Conservation (phyloP, 495 filamentous ascomycete genomes). For the Penicillium paradoxum region DNA sequence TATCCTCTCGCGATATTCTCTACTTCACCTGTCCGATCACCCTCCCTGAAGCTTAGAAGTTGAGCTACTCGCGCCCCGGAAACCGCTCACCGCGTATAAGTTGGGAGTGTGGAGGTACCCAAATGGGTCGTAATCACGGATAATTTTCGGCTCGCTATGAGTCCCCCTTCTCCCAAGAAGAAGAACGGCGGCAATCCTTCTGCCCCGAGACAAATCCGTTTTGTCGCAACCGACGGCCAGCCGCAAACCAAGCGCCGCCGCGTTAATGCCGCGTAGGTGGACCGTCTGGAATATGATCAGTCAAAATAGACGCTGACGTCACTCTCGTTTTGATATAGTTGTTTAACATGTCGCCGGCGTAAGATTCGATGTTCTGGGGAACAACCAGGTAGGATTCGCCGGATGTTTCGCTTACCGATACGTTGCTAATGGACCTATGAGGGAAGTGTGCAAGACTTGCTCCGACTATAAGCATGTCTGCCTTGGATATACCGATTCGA, state of each 20-base stretch:
- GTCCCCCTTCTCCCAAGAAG: constrained; percentile 41
- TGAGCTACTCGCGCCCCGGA: constrained; percentile 1
- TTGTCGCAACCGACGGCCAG: constrained; percentile 76
- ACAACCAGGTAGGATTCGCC: constrained; percentile 48
- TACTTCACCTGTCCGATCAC: constrained; percentile 12
- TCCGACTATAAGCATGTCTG: constrained; percentile 69
- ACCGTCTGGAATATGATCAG: background rate
- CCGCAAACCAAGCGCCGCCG: constrained; percentile 75
- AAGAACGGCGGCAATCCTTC: constrained; percentile 36
- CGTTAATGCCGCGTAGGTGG: constrained; percentile 73
- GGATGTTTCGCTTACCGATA: background rate
- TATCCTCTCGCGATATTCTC: constrained; percentile 12
- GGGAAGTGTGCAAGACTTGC: constrained; percentile 62
- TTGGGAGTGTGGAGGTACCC: constrained; percentile 17
- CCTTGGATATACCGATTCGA: constrained; percentile 65
- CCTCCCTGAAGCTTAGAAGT: background rate
- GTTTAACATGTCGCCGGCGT: constrained; percentile 73
- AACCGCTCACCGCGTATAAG: background rate
- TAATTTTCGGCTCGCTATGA: constrained; percentile 44
- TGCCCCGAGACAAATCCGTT: constrained; percentile 57
- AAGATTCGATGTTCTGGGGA: constrained; percentile 82
- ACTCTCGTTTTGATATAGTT: constrained; percentile 39
- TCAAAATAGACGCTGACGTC: constrained; percentile 19
- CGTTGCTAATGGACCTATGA: background rate
- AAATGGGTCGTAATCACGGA: constrained; percentile 40